Percentiles rank a stretch among this genome's conserved stretches.
Evolutionary conservation across 225 moss, liverwort and hornwort genomes (phyloP).

Genomic region (Physcomitrium patens): DNA sequence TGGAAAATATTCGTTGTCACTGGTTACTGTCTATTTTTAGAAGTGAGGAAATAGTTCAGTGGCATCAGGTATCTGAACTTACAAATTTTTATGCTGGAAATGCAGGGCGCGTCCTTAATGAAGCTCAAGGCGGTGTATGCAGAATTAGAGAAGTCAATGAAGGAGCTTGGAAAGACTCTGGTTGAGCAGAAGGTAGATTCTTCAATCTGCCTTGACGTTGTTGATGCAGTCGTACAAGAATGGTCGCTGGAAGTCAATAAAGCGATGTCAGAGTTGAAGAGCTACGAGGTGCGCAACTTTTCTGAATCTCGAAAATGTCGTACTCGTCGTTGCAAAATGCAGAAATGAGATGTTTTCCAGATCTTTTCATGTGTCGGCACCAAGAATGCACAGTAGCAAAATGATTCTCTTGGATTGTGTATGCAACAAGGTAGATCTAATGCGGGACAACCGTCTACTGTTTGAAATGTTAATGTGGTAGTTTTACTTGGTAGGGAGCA

Average conservation of each 20-base stretch:
- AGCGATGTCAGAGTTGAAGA: conserved; percentile 22
- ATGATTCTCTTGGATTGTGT: background rate
- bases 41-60: background rate
- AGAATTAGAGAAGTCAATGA: conserved; percentile 30
- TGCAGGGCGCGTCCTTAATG: conserved; percentile 24
- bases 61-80: conserved; percentile 7
- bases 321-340: background rate
- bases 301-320: background rate
- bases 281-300: conserved; percentile 28
- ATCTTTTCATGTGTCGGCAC: conserved; percentile 9
- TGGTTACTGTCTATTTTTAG: background rate
- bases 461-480: conserved; percentile 3
- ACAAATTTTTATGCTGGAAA: background rate
- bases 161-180: conserved; percentile 29
- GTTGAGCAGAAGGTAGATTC: conserved; percentile 35
- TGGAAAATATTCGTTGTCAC: background rate
- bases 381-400: background rate
- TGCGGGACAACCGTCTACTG: background rate
- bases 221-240: conserved; percentile 29
- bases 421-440: background rate
- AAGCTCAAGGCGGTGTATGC: conserved; percentile 28
- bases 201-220: conserved; percentile 35
- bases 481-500: conserved; percentile 38
- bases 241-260: conserved; percentile 34
- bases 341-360: conserved; percentile 6